Percentiles rank a stretch among this genome's conserved stretches.
These are phyloP conservation scores for Trichomonas tenax DNA, from an alignment of 208 protist genomes.

Conservation along the genomic window DNA sequence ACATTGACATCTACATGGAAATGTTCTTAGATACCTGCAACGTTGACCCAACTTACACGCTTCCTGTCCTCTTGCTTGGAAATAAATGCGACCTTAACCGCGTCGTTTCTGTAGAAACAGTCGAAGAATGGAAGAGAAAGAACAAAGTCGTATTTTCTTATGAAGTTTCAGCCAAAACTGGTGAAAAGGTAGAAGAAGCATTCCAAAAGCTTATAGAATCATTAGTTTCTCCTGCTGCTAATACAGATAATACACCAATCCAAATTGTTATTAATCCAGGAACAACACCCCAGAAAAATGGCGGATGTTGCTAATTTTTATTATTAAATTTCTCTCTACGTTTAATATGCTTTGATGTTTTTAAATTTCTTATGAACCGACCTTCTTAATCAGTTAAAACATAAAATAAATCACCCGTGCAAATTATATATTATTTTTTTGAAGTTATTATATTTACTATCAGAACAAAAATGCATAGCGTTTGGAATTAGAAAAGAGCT, in stretches of 20 bases:
- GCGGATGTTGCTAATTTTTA: neutral
- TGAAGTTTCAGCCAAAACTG: conserved; percentile 8
- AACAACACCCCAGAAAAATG: neutral
- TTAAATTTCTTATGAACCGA: neutral
- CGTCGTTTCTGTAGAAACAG: neutral
- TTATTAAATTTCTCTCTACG: neutral
- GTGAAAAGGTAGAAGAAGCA: neutral
- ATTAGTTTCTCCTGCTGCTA: neutral
- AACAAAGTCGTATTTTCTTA: neutral
- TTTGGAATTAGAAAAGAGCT: too few species aligned
- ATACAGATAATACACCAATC: neutral
- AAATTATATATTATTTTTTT: too few species aligned
- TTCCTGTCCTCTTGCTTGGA: neutral
- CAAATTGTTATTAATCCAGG: conserved; percentile 8
- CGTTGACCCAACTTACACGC: neutral
- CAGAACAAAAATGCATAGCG: too few species aligned
- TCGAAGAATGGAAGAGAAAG: neutral
- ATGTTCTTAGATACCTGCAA: neutral
- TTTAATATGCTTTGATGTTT: neutral
- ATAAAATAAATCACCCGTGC: too few species aligned
- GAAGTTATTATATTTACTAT: too few species aligned
- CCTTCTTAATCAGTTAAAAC: too few species aligned
- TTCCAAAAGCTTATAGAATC: neutral
- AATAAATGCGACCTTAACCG: neutral
- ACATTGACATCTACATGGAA: neutral